Evolutionary conservation across 2,329 filamentous ascomycete genomes (phyloP), one percentile per base, ranked within the genome.

Genomic region (Hypoxylon sp.): DNA sequence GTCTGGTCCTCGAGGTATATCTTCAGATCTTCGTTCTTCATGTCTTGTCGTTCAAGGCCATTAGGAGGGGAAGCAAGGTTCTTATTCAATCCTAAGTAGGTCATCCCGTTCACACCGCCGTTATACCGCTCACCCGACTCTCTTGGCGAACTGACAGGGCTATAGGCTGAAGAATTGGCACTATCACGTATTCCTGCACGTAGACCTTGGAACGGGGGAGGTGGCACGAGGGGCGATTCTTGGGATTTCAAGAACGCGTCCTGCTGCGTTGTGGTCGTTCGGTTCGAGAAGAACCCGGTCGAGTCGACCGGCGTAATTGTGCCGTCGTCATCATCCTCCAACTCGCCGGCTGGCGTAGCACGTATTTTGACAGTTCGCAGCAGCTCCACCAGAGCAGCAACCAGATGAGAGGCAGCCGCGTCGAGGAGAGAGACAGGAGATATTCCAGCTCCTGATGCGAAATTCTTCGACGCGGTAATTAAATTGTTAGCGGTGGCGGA

Each of bases 401-500:
- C 93, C 36, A 98, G 85, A 80, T 99, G 94, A 23, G 93, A 96
- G 6, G 95, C 94, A 1, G 96, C 95, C 2, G 95, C 96, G 79
- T 99, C 96, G 21, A 99, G 84, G 2, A 99, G 82, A 5, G 93
- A 97, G n/a, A 99, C 91, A 0, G 96, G 96, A 1, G 93, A 95
- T 32, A 99, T 87, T 30, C 96, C 96, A 19, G 89, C 90, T 0
- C 93, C 90, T 10, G 89, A 87, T 34, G 92, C 91, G 79, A 96
- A 97, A 76, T 97, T 97, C 82, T 97, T 97, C 34, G 93, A 91
- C 1, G 95, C 93, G 2, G 95, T 98, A 75, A 98, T 98, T 63
- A 99, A 85, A 76, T 95, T 96, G 83, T 98, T 98, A 52, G 96
- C 94, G 1, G 95, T 97, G 2, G 91, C 91, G n/a, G 94, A 97